Conservation (phyloP, 345 rosid species). For the Eutrema yunnanense region DNA sequence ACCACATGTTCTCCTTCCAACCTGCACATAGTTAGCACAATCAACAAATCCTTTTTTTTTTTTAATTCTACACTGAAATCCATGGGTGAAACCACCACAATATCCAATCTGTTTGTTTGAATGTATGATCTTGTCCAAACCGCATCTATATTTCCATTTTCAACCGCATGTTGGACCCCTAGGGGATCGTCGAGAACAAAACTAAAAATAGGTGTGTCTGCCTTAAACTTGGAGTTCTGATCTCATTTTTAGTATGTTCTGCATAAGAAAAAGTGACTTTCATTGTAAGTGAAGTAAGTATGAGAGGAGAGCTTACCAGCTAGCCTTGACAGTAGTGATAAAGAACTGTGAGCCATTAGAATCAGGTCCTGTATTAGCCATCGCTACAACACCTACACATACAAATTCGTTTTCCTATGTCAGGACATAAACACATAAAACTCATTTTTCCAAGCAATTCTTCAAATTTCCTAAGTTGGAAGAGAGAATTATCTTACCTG, state of each 20-base stretch:
- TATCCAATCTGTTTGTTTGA: neutral
- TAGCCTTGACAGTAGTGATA: conserved; percentile 85
- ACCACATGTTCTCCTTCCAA: conserved; percentile 97
- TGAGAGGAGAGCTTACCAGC: conserved; percentile 56
- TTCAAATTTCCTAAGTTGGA: neutral
- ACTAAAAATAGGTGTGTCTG: neutral
- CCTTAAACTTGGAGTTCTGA: neutral
- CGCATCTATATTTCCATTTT: neutral
- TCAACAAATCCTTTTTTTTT: neutral
- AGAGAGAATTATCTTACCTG: conserved; percentile 45
- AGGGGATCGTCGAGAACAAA: neutral
- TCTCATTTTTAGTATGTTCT: neutral
- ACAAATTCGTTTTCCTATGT: neutral
- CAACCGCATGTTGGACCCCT: neutral
- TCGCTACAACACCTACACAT: conserved; percentile 70
- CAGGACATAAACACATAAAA: neutral
- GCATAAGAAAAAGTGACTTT: neutral
- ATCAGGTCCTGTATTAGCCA: conserved; percentile 91
- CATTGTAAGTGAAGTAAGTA: neutral
- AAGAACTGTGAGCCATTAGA: conserved; percentile 97
- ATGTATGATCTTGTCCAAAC: neutral
- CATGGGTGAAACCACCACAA: neutral
- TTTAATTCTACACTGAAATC: neutral
- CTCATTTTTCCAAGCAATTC: neutral
- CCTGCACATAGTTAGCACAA: conserved; percentile 36